Evolutionary conservation across 2,329 filamentous ascomycete species (phyloP), one percentile per base, ranked within the genome.

Genomic region (Scytalidium sp.): DNA sequence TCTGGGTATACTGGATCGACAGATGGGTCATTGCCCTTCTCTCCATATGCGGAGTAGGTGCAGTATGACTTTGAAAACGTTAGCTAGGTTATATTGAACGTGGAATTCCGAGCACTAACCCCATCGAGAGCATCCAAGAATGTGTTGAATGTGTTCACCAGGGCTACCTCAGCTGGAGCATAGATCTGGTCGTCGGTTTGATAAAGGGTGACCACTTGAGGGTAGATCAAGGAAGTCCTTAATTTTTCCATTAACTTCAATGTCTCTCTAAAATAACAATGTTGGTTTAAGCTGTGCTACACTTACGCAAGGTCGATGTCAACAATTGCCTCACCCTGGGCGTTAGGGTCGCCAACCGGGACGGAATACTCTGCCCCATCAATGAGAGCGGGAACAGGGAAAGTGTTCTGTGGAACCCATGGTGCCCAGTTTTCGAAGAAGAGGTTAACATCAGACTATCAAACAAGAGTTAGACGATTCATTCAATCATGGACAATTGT

Each of bases 1-100:
- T 75, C 64, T 2, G 72, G 74, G 52, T 75, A 76, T 5, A 66
- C 61, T 1, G 72, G 67, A 48, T 76, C 74, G 23, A 75, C 64
- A 7, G 54, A 47, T 9, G 68, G 67, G 41, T 69, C 61, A 22
- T 62, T 55, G 19, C 73, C 73, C 3, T 66, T 72, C 45, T 71
- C 67, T 19, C 70, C 71, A 45, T 67, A 73, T 7, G 70, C 69
- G n/a, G 57, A 64, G 45, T 74, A 75, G 2, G 63, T 73, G 59
- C 75, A 76, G 60, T 76, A 76, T 19, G 58, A 61, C 47, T 57
- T 22, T 8, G 13, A 41, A 17, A 20, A 2, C 13, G 11, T 56
- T 46, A 55, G 50, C 6, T 2, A 39, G 19, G 11, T 3, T 21
- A 20, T 3, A 2, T 20, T 45, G 13, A 2, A 7, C 25, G 4